Percentiles rank a stretch among this genome's conserved stretches.
phyloP scores from a whole-genome alignment of 192 early-diverging fungal species.

The Podila verticillata region DNA sequence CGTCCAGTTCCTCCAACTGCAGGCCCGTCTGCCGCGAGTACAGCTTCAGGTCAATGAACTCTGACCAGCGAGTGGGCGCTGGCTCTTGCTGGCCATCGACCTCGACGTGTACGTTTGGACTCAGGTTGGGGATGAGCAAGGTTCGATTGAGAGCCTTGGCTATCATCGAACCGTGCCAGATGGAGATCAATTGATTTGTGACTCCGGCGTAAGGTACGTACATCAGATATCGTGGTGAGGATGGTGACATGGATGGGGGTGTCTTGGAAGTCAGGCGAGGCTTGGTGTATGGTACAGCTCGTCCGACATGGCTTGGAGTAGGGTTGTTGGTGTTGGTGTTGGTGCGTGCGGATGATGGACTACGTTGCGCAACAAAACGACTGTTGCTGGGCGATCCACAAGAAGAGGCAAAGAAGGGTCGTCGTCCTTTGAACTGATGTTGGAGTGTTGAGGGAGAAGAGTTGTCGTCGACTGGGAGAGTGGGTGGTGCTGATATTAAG shows the following conservation, averaged over 20 bases:
- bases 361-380: not conserved
- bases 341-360: not conserved
- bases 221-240: conserved; percentile 27
- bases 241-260: not conserved
- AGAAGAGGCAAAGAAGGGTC: not conserved
- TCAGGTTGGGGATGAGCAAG: conserved; percentile 36
- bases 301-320: not conserved
- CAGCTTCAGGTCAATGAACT: conserved; percentile 32
- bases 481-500: conserved; percentile 13
- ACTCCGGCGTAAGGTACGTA: conserved; percentile 46
- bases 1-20: conserved; percentile 31
- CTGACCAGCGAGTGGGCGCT: conserved; percentile 33
- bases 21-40: conserved; percentile 17
- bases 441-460: not conserved
- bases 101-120: conserved; percentile 42
- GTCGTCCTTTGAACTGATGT: not conserved
- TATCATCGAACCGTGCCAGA: conserved; percentile 46
- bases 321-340: not conserved
- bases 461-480: not conserved
- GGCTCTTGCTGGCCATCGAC: conserved; percentile 6
- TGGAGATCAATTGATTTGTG: conserved; percentile 44
- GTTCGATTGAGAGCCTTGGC: conserved; percentile 46
- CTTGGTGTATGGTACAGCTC: not conserved
- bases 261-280: not conserved
- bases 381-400: not conserved